These are phyloP conservation scores for Trifolium fragiferum DNA, from an alignment of 306 rosid genomes.

Conservation along the genomic window DNA sequence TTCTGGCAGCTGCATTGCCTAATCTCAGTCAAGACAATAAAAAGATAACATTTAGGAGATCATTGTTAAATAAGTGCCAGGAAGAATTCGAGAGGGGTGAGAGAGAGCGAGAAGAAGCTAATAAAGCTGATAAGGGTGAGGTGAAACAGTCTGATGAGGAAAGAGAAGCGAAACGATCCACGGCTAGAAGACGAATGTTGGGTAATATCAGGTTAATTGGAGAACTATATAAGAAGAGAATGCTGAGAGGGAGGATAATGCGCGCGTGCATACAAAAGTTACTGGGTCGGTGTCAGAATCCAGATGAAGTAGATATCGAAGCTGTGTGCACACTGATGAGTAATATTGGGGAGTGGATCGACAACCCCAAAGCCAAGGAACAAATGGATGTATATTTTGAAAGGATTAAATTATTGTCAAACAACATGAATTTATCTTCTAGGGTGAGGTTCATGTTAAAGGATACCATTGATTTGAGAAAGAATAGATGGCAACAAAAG, in stretches of 20 bases:
- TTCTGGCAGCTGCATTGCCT: constrained; percentile 76
- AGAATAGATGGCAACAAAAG: constrained; percentile 92
- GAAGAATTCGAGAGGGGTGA: constrained; percentile 98
- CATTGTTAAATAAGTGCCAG: constrained; percentile 90
- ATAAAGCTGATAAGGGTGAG: constrained; percentile 86
- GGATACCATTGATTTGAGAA: constrained; percentile 86
- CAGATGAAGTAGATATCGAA: constrained; percentile 95
- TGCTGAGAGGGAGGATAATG: constrained; percentile 97
- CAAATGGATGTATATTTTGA: constrained; percentile 84
- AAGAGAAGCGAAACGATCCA: constrained; percentile 79
- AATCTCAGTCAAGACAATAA: constrained; percentile 80
- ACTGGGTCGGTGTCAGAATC: constrained; percentile 76
- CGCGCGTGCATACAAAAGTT: constrained; percentile 81
- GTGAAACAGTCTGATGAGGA: constrained; percentile 66
- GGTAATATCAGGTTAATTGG: constrained; percentile 97
- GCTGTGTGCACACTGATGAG: constrained; percentile 95
- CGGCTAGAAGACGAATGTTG: constrained; percentile 91
- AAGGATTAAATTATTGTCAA: constrained; percentile 64
- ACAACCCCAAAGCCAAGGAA: constrained; percentile 84
- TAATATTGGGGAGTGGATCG: constrained; percentile 95
- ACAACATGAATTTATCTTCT: constrained; percentile 79
- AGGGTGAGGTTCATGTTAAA: constrained; percentile 94
- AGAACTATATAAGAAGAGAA: constrained; percentile 84
- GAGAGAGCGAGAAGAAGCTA: constrained; percentile 91
- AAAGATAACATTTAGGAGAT: constrained; percentile 86